Conservation (phyloP, 768 basidiomycete genomes). For the Lactifluus echinatus region DNA sequence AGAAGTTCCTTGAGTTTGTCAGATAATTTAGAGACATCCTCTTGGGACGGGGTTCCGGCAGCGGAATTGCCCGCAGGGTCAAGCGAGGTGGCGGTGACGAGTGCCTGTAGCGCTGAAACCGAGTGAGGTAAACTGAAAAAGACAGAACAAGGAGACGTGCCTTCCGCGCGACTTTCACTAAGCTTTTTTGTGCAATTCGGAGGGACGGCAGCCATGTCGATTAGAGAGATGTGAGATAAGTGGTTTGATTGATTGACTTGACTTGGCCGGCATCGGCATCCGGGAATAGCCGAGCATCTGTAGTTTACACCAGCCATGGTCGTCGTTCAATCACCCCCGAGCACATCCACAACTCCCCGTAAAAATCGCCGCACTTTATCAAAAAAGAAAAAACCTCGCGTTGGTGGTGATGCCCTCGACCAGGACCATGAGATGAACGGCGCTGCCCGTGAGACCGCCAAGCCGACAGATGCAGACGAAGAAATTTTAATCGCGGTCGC, state of each 20-base stretch:
- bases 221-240: too few relatives aligned
- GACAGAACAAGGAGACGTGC: not conserved
- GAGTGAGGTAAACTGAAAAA: not conserved
- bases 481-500: constrained; percentile 56
- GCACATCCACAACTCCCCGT: constrained; percentile 24
- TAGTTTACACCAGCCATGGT: constrained; percentile 28
- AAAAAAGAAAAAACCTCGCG: constrained; percentile 33
- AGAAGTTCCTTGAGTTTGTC: constrained; percentile 53
- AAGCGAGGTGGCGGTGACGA: constrained; percentile 32
- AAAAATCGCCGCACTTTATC: constrained; percentile 38
- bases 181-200: not conserved
- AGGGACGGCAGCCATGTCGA: constrained; percentile 6
- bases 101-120: constrained; percentile 32
- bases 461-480: constrained; percentile 37
- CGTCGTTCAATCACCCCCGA: constrained; percentile 31
- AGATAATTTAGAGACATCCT: constrained; percentile 46
- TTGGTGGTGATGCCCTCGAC: constrained; percentile 4
- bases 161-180: constrained; percentile 11
- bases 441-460: not conserved
- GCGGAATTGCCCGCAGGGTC: constrained; percentile 19
- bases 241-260: too few relatives aligned
- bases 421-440: constrained; percentile 8
- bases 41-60: constrained; percentile 32
- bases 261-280: too few relatives aligned
- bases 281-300: not conserved